Base-by-base conservation (phyloP, 345 rosid genomes). In the Dovyalis caffra region DNA sequence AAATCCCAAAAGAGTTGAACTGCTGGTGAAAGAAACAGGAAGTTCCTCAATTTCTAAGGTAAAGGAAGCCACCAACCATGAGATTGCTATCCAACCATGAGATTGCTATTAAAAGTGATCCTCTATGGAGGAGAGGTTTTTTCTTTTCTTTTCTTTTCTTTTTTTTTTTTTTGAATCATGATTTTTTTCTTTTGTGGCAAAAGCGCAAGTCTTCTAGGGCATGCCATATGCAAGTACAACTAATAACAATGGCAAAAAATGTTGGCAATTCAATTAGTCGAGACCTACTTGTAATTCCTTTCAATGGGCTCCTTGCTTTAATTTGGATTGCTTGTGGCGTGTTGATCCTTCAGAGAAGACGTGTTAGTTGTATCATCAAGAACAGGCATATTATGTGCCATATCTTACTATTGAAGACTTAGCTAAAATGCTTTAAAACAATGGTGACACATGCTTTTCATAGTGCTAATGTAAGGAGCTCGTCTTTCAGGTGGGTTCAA, bases 401-500 rank as follows among this genome's bases (percentile, higher is more conserved):
- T 65, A 65, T 37, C 40, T 69, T 31, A 51, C 60, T 49, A 2
- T 69, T 38, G 58, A 64, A 64, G 64, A 43, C 79, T 53, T 72
- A 34, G 37, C 47, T 32, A 64, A 23, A 72, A 57, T 60, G 45
- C 20, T 8, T 29, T 29, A 33, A 23, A 63, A 25, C 49, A 5
- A 29, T 11, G 2, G 66, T 20, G 9, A 43, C 34, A 18, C 26
- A 58, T 5, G 1, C 71, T n/a, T 64, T 62, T 16, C 1, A 7
- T 29, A 29, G 57, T 62, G 29, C 15, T 68, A 57, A 74, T 70
- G 6, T 5, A 68, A n/a, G 40, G 31, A 43, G 61, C 35, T 62
- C 79, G 61, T 69, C 51, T 70, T 80, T 82, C 83, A 84, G 89
- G 78, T 78, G 71, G 35, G 51, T 33, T 53, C 66, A 16, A 25